A percentile compares a stretch with the other conserved stretches of the same genome.
Conservation (phyloP, 2,329 filamentous ascomycete genomes). For the Apiospora koreana region DNA sequence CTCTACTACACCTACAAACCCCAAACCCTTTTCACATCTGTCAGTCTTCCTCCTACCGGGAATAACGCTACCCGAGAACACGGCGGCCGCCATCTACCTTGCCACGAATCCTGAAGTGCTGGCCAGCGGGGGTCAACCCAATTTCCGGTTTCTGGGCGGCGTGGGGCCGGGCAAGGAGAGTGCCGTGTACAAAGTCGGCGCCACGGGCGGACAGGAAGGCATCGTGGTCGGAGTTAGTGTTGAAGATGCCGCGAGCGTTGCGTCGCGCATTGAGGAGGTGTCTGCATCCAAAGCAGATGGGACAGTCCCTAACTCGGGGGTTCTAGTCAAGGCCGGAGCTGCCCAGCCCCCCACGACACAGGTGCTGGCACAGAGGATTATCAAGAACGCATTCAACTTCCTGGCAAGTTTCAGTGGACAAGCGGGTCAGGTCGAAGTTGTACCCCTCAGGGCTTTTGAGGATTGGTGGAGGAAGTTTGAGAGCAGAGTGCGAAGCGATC, state of each 20-base stretch:
- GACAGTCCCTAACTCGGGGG: not conserved
- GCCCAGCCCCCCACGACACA: conserved; percentile 56
- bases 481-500: conserved; percentile 79
- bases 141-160: conserved; percentile 85
- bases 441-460: conserved; percentile 92
- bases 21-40: conserved; percentile 72
- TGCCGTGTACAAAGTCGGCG: conserved; percentile 80
- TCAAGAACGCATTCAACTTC: conserved; percentile 97
- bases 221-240: conserved; percentile 81
- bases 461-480: conserved; percentile 99
- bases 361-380: conserved; percentile 86
- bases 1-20: conserved; percentile 19
- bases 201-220: conserved; percentile 29
- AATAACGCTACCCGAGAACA: conserved; percentile 68
- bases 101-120: conserved; percentile 48
- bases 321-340: conserved; percentile 26
- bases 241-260: conserved; percentile 74
- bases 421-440: conserved; percentile 73
- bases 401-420: conserved; percentile 80
- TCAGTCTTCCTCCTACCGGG: conserved; percentile 88
- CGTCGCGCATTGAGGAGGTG: conserved; percentile 58
- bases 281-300: conserved; percentile 17
- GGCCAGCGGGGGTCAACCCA: conserved; percentile 45
- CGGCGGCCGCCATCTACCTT: conserved; percentile 88
- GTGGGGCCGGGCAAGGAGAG: conserved; percentile 89